Evolutionary conservation across 116 monocot genomes (phyloP).

Genomic region (Cymodocea nodosa): DNA sequence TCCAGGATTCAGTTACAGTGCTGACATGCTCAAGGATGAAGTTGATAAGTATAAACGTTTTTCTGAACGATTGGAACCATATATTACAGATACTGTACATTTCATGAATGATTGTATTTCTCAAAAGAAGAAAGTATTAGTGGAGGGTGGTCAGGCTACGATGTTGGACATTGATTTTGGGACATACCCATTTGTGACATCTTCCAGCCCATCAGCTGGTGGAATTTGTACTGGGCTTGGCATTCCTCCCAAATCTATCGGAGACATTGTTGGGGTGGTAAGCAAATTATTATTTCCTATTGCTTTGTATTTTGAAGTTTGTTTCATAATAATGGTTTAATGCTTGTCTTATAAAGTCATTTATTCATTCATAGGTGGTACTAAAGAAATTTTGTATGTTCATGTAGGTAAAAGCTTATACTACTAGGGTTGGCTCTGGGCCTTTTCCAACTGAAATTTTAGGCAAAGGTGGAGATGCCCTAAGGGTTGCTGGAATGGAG

Average conservation of each 20-base stretch:
- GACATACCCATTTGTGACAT: conserved; percentile 96
- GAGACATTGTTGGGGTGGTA: conserved; percentile 89
- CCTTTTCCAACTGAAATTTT: conserved; percentile 93
- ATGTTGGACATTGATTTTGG: conserved; percentile 99
- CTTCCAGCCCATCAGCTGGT: conserved; percentile 94
- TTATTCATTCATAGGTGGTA: background rate
- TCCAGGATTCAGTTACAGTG: conserved; percentile 45
- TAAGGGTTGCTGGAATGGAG: conserved; percentile 81
- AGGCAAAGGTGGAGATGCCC: conserved; percentile 62
- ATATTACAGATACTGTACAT: conserved; percentile 69
- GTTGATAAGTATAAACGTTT: conserved; percentile 75
- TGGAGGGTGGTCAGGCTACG: conserved; percentile 97
- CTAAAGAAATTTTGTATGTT: background rate
- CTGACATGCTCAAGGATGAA: conserved; percentile 52
- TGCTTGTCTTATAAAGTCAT: no score
- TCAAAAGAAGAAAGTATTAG: conserved; percentile 78
- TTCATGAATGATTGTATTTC: conserved; percentile 52
- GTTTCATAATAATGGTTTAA: no score
- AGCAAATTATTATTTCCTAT: conserved; percentile 6
- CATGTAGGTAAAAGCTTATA: conserved; percentile 86
- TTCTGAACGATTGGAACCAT: conserved; percentile 71
- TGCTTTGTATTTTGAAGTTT: no score
- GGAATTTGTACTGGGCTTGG: conserved; percentile 95
- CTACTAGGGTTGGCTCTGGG: conserved; percentile 86
- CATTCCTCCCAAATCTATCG: conserved; percentile 59